Evolutionary conservation across 805 yeast genomes (phyloP).

Genomic region (Debaryomyces hansenii): DNA sequence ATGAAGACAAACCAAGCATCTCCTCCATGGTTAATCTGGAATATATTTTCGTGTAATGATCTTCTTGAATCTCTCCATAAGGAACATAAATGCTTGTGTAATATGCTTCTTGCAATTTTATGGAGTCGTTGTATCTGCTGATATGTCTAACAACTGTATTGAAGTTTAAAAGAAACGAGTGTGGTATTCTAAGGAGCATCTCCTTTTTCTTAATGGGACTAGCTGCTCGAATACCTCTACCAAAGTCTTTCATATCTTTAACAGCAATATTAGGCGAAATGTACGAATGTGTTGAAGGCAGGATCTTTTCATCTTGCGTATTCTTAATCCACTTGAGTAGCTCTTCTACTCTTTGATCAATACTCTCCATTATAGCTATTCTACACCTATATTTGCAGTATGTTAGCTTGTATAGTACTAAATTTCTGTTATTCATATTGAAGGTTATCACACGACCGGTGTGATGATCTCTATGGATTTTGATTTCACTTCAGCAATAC

Average conservation of each 20-base stretch:
- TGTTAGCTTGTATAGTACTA: background rate
- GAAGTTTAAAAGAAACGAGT: conserved; percentile 56
- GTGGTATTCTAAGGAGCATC: conserved; percentile 56
- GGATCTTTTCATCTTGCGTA: conserved; percentile 18
- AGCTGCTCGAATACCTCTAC: conserved; percentile 61
- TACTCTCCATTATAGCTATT: conserved; percentile 5
- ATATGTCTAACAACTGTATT: conserved; percentile 47
- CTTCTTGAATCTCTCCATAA: conserved; percentile 8
- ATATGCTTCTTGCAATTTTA: conserved; percentile 23
- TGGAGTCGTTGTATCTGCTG: conserved; percentile 40
- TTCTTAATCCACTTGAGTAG: conserved; percentile 31
- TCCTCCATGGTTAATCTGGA: conserved; percentile 25
- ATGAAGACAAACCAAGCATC: conserved; percentile 50
- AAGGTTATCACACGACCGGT: no score
- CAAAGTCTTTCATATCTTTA: conserved; percentile 40
- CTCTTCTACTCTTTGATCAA: conserved; percentile 12
- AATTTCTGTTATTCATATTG: no score
- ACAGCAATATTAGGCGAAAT: conserved; percentile 45
- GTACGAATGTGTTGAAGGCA: conserved; percentile 21
- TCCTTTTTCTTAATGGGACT: conserved; percentile 39
- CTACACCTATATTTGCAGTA: background rate
- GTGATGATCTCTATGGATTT: no score
- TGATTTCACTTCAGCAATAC: no score
- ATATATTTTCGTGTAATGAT: conserved; percentile 32
- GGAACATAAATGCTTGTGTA: conserved; percentile 25